A percentile compares a stretch with the other conserved stretches of the same genome.
Conservation (phyloP, 1,139 yeast genomes). For the Saccharomyces hybrid region DNA sequence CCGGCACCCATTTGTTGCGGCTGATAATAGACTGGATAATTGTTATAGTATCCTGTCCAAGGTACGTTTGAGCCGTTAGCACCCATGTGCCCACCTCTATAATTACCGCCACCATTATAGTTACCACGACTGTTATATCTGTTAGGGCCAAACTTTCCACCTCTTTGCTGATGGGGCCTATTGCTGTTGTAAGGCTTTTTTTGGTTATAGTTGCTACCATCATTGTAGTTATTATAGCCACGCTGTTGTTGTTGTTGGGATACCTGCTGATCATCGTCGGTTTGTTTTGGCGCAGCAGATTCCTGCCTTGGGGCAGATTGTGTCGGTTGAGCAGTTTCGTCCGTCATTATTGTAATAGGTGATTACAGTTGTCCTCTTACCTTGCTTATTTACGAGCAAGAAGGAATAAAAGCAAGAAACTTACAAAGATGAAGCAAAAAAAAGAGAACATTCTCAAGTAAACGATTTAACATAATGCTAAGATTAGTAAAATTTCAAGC, state of each 20-base stretch:
- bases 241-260: background rate
- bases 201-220: background rate
- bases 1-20: background rate
- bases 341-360: background rate
- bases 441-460: background rate
- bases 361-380: background rate
- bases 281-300: background rate
- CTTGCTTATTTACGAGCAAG: background rate
- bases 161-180: background rate
- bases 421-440: background rate
- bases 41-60: background rate
- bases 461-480: background rate
- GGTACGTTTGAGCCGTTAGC: background rate
- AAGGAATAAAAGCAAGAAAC: background rate
- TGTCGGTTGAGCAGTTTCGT: background rate
- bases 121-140: background rate
- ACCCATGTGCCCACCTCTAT: background rate
- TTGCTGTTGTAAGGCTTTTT: background rate
- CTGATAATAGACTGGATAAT: background rate
- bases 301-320: background rate
- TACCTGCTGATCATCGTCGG: background rate
- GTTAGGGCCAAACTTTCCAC: background rate
- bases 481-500: background rate
- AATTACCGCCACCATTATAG: background rate
- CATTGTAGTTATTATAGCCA: background rate